Conservation (phyloP, 495 filamentous ascomycete species). For the Polyplosphaeria fusca region DNA sequence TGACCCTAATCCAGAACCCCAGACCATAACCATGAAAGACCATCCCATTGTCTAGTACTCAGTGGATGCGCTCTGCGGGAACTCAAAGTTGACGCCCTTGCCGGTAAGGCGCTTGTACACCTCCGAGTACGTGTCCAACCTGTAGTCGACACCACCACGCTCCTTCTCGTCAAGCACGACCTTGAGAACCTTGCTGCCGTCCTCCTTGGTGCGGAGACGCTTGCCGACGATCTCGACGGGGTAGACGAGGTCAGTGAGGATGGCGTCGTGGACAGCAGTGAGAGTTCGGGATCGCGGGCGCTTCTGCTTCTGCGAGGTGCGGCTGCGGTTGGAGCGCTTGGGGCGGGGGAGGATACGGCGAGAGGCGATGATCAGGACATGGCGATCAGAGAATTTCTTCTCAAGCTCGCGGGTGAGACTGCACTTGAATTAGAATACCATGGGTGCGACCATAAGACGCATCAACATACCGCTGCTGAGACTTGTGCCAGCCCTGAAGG, state of each 20-base stretch:
- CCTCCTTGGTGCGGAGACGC: constrained; percentile 92
- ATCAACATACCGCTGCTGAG: constrained; percentile 89
- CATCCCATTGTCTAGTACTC: constrained; percentile 67
- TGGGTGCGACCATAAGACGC: not conserved
- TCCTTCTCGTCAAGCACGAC: constrained; percentile 99
- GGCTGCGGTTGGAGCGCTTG: constrained; percentile 91
- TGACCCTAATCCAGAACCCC: constrained; percentile 16
- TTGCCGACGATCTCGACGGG: constrained; percentile 99
- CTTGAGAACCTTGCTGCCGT: constrained; percentile 96
- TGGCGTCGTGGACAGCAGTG: constrained; percentile 94
- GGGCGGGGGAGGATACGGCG: constrained; percentile 97
- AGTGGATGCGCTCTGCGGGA: constrained; percentile 71
- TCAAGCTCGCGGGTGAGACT: constrained; percentile 99
- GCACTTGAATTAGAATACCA: constrained; percentile 11
- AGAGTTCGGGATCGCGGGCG: constrained; percentile 95
- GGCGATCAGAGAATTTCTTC: constrained; percentile 99
- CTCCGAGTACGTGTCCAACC: constrained; percentile 98
- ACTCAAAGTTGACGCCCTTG: constrained; percentile 93
- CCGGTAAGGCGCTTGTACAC: constrained; percentile 95
- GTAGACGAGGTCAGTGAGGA: constrained; percentile 94
- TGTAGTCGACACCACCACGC: constrained; percentile 95
- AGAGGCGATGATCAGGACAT: constrained; percentile 96
- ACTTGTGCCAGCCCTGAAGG: constrained; percentile 91
- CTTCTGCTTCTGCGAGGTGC: constrained; percentile 94
- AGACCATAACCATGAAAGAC: constrained; percentile 18